Percentiles rank a stretch among this genome's conserved stretches.
phyloP scores from a whole-genome alignment of 2,329 filamentous ascomycete genomes.

The Aspergillus pseudoterreus region DNA sequence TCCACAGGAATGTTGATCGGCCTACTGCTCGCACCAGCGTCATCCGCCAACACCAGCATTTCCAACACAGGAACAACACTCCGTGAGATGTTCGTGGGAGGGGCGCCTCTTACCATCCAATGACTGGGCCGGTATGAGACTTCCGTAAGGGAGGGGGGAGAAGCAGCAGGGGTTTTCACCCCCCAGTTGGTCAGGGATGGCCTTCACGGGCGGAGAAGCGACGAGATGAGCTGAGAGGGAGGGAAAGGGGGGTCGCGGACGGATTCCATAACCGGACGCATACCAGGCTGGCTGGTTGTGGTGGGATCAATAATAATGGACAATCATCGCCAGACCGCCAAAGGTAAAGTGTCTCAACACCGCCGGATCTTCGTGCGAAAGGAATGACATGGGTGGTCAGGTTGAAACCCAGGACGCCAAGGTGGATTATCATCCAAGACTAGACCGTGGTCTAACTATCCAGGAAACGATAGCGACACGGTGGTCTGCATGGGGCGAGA shows the following conservation, averaged over 20 bases:
- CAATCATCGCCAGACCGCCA: background rate
- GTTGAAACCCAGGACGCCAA: background rate
- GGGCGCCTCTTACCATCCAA: background rate
- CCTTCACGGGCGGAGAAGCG: background rate
- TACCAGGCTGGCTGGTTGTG: background rate
- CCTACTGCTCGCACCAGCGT: background rate
- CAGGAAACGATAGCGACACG: background rate
- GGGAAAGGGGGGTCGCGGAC: background rate
- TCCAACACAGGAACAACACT: constrained; percentile 2
- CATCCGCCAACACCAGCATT: background rate
- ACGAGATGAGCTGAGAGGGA: background rate
- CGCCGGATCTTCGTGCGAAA: background rate
- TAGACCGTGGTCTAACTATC: background rate
- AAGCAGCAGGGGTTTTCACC: background rate
- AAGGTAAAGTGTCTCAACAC: background rate
- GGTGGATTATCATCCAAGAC: background rate
- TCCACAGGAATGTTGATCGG: constrained; percentile 4
- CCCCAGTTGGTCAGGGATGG: background rate
- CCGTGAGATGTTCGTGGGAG: constrained; percentile 1
- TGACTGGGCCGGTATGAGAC: background rate
- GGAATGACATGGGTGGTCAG: background rate
- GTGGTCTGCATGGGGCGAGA: background rate
- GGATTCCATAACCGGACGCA: background rate
- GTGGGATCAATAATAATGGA: background rate
- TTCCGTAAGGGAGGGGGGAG: background rate